phyloP scores from a whole-genome alignment of 495 filamentous ascomycete genomes.

The Penicillium salamii region DNA sequence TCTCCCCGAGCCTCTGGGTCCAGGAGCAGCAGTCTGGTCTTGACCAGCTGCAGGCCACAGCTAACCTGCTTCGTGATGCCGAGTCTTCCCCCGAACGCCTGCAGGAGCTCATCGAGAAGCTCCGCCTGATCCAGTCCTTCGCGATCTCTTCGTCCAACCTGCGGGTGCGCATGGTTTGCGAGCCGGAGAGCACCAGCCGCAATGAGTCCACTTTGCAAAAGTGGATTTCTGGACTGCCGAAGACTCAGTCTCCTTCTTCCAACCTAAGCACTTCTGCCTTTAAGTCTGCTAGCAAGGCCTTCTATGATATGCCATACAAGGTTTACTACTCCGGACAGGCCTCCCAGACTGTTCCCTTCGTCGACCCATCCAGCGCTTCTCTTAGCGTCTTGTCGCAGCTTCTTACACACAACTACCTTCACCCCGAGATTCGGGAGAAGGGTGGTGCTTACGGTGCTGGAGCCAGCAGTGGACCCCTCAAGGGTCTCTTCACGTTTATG shows the following conservation, averaged over 20 bases:
- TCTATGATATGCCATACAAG: constrained; percentile 94
- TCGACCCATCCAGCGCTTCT: constrained; percentile 65
- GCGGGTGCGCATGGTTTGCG: constrained; percentile 84
- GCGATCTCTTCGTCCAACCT: constrained; percentile 61
- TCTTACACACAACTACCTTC: constrained; percentile 94
- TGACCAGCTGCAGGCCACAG: constrained; percentile 84
- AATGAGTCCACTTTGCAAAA: constrained; percentile 72
- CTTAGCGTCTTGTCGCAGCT: constrained; percentile 88
- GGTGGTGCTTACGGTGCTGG: constrained; percentile 94
- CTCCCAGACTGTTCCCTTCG: constrained; percentile 82
- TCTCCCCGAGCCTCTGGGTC: constrained; percentile 66
- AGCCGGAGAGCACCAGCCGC: constrained; percentile 58
- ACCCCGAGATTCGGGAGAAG: constrained; percentile 97
- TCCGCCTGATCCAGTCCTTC: constrained; percentile 81
- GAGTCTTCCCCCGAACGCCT: constrained; percentile 57
- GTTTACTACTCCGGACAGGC: constrained; percentile 88
- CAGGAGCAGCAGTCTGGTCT: constrained; percentile 82
- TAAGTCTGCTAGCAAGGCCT: constrained; percentile 59
- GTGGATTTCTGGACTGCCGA: constrained; percentile 64
- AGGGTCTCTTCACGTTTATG: constrained; percentile 89
- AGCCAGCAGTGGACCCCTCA: constrained; percentile 73
- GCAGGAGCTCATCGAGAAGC: constrained; percentile 73
- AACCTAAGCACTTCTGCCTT: constrained; percentile 28
- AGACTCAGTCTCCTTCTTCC: constrained; percentile 34
- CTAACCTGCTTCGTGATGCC: constrained; percentile 55